Percentiles rank a stretch among this genome's conserved stretches.
Conservation (phyloP, 192 early-diverging fungal species). For the Coemansia sp. region DNA sequence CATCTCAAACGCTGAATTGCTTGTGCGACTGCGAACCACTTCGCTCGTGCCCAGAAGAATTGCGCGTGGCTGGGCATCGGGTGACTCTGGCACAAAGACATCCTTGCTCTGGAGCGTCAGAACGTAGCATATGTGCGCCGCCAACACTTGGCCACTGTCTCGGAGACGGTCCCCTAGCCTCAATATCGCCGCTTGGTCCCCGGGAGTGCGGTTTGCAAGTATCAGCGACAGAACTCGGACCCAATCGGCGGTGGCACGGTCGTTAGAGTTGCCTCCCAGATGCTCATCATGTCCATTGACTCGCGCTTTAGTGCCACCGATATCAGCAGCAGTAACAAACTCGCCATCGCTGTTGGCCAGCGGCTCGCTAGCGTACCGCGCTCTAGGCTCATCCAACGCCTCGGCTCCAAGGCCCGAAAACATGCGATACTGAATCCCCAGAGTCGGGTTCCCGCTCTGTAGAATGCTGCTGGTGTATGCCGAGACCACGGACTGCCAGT, state of each 20-base stretch:
- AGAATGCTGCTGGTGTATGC: slow-evolving; percentile 63
- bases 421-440: slow-evolving; percentile 66
- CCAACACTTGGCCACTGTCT: slow-evolving; percentile 53
- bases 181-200: slow-evolving; percentile 67
- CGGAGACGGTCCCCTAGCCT: slow-evolving; percentile 75
- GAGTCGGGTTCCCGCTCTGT: slow-evolving; percentile 39
- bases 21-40: slow-evolving; percentile 4
- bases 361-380: not conserved
- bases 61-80: slow-evolving; percentile 63
- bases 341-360: not conserved
- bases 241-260: slow-evolving; percentile 60
- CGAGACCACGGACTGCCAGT: slow-evolving; percentile 76
- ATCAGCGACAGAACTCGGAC: slow-evolving; percentile 71
- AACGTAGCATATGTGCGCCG: slow-evolving; percentile 82
- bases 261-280: not conserved
- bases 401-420: slow-evolving; percentile 62
- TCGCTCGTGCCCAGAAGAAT: slow-evolving; percentile 68
- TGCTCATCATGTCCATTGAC: slow-evolving; percentile 10
- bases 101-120: slow-evolving; percentile 58
- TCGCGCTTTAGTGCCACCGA: slow-evolving; percentile 5
- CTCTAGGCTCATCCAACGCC: slow-evolving; percentile 29
- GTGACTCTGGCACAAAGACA: slow-evolving; percentile 61
- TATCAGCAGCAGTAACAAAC: slow-evolving; percentile 36
- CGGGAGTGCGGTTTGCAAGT: slow-evolving; percentile 79
- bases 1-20: slow-evolving; percentile 15